Percentiles rank a stretch among this genome's conserved stretches.
These are phyloP conservation scores for Stenocarpella maydis DNA, from an alignment of 2,329 filamentous ascomycete species.

Conservation along the genomic window DNA sequence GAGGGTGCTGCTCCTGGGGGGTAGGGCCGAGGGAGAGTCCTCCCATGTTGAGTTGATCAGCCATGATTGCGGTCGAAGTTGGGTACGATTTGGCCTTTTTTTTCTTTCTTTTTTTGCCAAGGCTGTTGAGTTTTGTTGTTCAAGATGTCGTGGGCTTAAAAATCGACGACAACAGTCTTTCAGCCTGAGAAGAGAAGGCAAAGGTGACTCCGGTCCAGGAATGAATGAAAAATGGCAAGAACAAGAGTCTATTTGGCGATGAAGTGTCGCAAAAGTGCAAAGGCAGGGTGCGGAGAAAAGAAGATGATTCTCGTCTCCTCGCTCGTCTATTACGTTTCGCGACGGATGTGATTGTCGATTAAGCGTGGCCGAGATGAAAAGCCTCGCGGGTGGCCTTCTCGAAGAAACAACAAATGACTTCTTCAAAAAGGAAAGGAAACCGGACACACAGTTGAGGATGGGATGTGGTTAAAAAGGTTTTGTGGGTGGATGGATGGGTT, in stretches of 20 bases:
- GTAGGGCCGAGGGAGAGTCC: slow-evolving; percentile 70
- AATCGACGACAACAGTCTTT: slow-evolving; percentile 31
- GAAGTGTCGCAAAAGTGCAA: slow-evolving; percentile 32
- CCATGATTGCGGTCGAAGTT: slow-evolving; percentile 65
- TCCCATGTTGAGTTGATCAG: slow-evolving; percentile 85
- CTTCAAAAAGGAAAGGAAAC: slow-evolving; percentile 56
- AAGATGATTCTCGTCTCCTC: slow-evolving; percentile 32
- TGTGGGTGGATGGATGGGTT: slow-evolving; percentile 39
- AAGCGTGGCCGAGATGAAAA: slow-evolving; percentile 33
- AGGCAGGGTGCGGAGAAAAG: slow-evolving; percentile 31
- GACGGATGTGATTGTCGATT: slow-evolving; percentile 29
- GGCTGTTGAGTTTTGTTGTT: not conserved
- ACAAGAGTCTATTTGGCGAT: slow-evolving; percentile 27
- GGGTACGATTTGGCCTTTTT: slow-evolving; percentile 5
- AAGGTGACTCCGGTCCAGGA: slow-evolving; percentile 28
- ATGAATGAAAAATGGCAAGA: slow-evolving; percentile 30
- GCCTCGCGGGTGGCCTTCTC: slow-evolving; percentile 50
- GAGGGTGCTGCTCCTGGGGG: slow-evolving; percentile 45
- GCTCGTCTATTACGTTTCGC: slow-evolving; percentile 34
- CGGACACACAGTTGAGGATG: slow-evolving; percentile 42
- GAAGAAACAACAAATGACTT: slow-evolving; percentile 49
- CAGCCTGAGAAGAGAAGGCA: slow-evolving; percentile 31
- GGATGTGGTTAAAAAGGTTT: slow-evolving; percentile 45
- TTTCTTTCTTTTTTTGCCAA: not conserved
- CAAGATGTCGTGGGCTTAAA: slow-evolving; percentile 27